A percentile compares a stretch with the other conserved stretches of the same genome.
These are phyloP conservation scores for Mortierella antarctica DNA, from an alignment of 192 early-diverging fungal genomes.

Conservation along the genomic window DNA sequence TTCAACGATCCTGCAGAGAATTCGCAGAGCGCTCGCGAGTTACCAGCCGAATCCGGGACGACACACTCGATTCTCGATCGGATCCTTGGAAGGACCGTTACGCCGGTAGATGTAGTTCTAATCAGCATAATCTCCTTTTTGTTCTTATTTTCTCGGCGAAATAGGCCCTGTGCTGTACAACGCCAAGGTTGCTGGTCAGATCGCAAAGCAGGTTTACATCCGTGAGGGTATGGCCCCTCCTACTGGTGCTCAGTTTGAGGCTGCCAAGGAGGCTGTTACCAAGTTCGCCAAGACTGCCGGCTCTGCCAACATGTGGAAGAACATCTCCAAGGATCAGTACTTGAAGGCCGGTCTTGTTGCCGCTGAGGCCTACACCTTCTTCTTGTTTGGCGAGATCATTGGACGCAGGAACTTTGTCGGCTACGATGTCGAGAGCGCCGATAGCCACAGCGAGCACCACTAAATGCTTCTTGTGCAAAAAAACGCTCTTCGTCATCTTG, in stretches of 20 bases:
- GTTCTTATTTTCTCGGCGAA: neutral
- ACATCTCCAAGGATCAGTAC: conserved; percentile 55
- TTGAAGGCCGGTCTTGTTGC: conserved; percentile 63
- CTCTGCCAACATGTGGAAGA: conserved; percentile 55
- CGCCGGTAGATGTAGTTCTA: too few relatives aligned
- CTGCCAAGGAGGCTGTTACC: conserved; percentile 57
- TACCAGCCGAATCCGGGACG: too few relatives aligned
- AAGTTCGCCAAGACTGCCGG: conserved; percentile 54
- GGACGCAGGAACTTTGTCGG: conserved; percentile 73
- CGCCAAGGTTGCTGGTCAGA: conserved; percentile 64
- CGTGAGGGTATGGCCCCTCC: conserved; percentile 71
- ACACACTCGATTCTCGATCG: too few relatives aligned
- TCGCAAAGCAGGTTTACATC: conserved; percentile 73
- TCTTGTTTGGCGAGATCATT: conserved; percentile 71
- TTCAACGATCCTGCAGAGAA: too few relatives aligned
- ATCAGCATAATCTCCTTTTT: neutral
- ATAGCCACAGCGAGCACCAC: conserved; percentile 39
- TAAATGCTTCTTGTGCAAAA: conserved; percentile 11
- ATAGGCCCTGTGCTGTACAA: conserved; percentile 60
- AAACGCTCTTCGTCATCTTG: neutral
- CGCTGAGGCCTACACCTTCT: conserved; percentile 68
- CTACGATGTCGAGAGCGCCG: conserved; percentile 63
- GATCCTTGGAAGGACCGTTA: too few relatives aligned
- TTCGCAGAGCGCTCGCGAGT: too few relatives aligned
- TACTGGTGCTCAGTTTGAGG: conserved; percentile 56